Evolutionary conservation across 225 moss, liverwort and hornwort genomes (phyloP), one percentile per base, ranked within the genome.

Genomic region (Straminergon stramineum): DNA sequence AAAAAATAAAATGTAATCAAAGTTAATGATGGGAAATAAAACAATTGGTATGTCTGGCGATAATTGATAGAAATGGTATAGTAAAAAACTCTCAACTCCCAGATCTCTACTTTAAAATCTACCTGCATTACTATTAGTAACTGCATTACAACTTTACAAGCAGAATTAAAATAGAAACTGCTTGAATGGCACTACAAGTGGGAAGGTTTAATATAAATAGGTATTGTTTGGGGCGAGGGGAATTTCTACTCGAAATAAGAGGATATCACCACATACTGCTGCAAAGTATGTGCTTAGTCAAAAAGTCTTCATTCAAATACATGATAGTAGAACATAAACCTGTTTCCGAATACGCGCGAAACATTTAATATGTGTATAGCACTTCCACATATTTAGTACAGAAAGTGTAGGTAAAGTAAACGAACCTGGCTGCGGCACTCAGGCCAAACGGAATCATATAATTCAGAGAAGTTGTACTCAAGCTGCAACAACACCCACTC

Each of bases 381-480:
- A 63, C 71, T 86, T 78, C 78, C 67, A 66, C 75, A 90, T 19
- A 85, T 74, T 41, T 43, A 83, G n/a, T 43, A 66, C 52, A 82
- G 10, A 52, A 51, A 84, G 70, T 56, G 51, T 41, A 48, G 48
- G 60, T 58, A 8, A 83, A 90, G 75, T 23, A 45, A 85, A 60
- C 26, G 62, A 69, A 98, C 98, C 98, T 98, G 74, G 95, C 97
- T 89, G 99, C 96, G 66, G 99, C 96, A 86, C 99, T 96, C 73
- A 99, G 92, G 57, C 97, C 99, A 52, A 97, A 95, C 48, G 99
- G 97, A 85, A 99, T 96, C 97, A 97, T 99, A 85, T 96, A 99
- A 73, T 96, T 97, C 86, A 99, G 84, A 34, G 97, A 91, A n/a
- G 93, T 93, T 66, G 97, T 99, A 84, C 91, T 99, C 91, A 99